Evolutionary conservation across 805 yeast species (phyloP).

Genomic region (Wickerhamomyces mucosus): DNA sequence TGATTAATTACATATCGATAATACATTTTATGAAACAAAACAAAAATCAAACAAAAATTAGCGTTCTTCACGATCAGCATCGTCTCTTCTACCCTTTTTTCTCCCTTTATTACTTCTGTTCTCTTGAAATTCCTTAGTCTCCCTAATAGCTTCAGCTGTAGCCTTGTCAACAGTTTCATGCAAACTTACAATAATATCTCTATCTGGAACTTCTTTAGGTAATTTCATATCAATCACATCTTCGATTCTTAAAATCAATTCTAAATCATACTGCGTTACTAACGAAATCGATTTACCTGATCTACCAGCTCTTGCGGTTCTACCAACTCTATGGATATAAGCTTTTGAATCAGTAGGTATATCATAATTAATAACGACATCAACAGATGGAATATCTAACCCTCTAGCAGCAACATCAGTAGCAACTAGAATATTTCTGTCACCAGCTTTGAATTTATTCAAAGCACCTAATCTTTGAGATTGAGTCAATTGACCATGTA

Average conservation of each 20-base stretch:
- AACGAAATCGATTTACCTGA: slow-evolving; percentile 81
- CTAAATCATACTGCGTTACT: slow-evolving; percentile 92
- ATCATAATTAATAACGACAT: slow-evolving; percentile 67
- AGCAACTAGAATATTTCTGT: slow-evolving; percentile 60
- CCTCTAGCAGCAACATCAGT: slow-evolving; percentile 91
- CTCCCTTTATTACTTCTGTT: slow-evolving; percentile 8
- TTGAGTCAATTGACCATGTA: slow-evolving; percentile 88
- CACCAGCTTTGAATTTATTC: slow-evolving; percentile 70
- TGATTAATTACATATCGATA: no score
- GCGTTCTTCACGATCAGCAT: slow-evolving; percentile 18
- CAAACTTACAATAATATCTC: slow-evolving; percentile 64
- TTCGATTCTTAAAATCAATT: slow-evolving; percentile 80
- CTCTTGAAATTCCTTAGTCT: slow-evolving; percentile 23
- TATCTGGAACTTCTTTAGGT: slow-evolving; percentile 75
- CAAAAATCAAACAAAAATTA: no score
- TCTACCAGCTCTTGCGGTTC: slow-evolving; percentile 92
- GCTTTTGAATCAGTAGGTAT: slow-evolving; percentile 81
- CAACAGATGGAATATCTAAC: slow-evolving; percentile 74
- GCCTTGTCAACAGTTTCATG: slow-evolving; percentile 89
- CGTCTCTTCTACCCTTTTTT: slow-evolving; percentile 11
- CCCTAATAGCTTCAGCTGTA: slow-evolving; percentile 72
- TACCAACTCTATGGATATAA: slow-evolving; percentile 82
- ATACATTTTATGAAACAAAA: no score
- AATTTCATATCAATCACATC: slow-evolving; percentile 75
- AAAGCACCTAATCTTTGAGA: slow-evolving; percentile 76